Evolutionary conservation across 176 grass and related monocot species (phyloP), one percentile per base, ranked within the genome.

Genomic region (Typha latifolia): DNA sequence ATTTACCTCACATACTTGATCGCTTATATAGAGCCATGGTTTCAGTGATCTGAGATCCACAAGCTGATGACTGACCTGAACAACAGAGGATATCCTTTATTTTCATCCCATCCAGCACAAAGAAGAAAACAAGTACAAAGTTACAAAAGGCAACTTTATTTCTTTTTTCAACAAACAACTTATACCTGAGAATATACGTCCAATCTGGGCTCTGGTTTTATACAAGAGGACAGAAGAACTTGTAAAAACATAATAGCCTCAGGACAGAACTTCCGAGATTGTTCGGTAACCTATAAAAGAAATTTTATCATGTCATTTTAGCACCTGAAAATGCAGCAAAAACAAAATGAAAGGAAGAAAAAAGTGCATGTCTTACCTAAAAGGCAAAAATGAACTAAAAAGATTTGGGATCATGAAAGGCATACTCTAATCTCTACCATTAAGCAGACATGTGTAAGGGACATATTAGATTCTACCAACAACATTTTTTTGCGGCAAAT

Each of bases 261-360:
- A 48, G 93, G 88, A 61, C 80, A 97, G 73, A 89, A 92, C 69
- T 89, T 92, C 67, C 82, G 87, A 18, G 83, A 97, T 92, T 97
- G 85, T 81, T 97, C 89, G 76, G 75, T 86, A 61, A 77, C 71
- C 93, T 97, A 68, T 65, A 86, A 49, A 78, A 69, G 56, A 37
- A 59, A 59, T 59, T 59, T 59, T 19, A 21, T 8, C 18, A 59
- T 22, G 16, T 21, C 9, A 59, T 16, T 29, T 59, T 59, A 59
- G n/a, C 4, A 59, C 3, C 18, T 19, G 53, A 59, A 11, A 59
- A 59, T 59, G 18, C 53, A 57, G 53, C 53, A 59, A 59, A 59
- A 59, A 20, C 3, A 19, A 21, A 57, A 22, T 19, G 53, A 57
- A 59, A 59, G 7, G 6, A 59, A 22, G 3, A 21, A 11, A 2